Conservation (phyloP, 2,329 filamentous ascomycete genomes). For the Coniella vitis region DNA sequence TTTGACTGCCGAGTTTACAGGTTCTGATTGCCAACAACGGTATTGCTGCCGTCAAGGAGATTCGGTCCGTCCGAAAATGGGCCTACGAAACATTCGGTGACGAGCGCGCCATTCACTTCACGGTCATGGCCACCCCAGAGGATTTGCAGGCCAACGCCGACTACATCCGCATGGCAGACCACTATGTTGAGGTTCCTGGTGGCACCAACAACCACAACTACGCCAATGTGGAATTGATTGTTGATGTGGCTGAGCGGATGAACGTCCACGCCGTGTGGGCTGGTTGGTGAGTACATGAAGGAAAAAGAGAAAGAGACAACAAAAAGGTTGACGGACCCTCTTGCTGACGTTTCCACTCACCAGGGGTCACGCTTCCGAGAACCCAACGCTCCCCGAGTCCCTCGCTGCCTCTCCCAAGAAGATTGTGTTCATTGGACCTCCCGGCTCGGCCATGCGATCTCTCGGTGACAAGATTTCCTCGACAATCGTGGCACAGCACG, state of each 20-base stretch:
- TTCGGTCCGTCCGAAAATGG: conserved; percentile 99
- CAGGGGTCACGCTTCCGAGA: conserved; percentile 97
- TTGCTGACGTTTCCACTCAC: background rate
- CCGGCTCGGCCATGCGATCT: conserved; percentile 96
- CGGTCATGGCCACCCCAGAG: conserved; percentile 98
- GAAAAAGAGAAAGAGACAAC: background rate
- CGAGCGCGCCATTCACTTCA: conserved; percentile 97
- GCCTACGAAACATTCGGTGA: conserved; percentile 99
- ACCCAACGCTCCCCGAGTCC: conserved; percentile 94
- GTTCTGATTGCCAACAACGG: conserved; percentile 99
- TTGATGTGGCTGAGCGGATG: conserved; percentile 98
- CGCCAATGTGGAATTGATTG: conserved; percentile 98
- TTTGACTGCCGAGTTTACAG: conserved; percentile 38
- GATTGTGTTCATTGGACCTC: conserved; percentile 98
- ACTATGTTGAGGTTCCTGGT: conserved; percentile 97
- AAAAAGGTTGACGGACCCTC: background rate
- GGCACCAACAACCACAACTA: conserved; percentile 99
- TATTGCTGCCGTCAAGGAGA: conserved; percentile 99
- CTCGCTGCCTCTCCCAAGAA: conserved; percentile 94
- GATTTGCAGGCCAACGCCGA: conserved; percentile 96
- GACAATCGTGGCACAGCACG: conserved; percentile 97
- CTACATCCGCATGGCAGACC: conserved; percentile 99
- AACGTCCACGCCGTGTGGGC: conserved; percentile 98
- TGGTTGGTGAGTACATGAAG: conserved; percentile 65
- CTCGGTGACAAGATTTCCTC: conserved; percentile 99